Conservation (phyloP, 2,329 filamentous ascomycete genomes). For the Neospermospora avenae region DNA sequence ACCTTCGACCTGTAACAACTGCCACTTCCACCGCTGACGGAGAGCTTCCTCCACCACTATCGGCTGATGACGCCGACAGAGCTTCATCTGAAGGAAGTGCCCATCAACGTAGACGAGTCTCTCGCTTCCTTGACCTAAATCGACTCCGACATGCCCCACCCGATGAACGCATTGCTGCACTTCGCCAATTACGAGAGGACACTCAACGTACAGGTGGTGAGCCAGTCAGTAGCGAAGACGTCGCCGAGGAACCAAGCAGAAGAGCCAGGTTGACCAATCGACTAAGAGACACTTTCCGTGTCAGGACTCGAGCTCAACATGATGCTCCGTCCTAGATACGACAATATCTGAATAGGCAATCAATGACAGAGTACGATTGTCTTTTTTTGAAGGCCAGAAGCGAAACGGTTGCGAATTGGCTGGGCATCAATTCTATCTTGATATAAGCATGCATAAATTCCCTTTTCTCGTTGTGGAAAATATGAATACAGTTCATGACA, state of each 20-base stretch:
- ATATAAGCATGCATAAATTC: neutral
- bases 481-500: neutral
- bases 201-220: conserved; percentile 20
- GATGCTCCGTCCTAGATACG: neutral
- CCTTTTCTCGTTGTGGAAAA: neutral
- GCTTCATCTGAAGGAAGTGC: conserved; percentile 35
- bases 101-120: conserved; percentile 44
- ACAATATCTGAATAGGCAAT: neutral
- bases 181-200: conserved; percentile 48
- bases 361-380: too few relatives aligned
- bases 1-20: conserved; percentile 35
- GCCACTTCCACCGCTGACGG: conserved; percentile 35
- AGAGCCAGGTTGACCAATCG: conserved; percentile 30
- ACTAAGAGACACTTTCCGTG: conserved; percentile 31
- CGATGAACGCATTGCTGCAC: conserved; percentile 59
- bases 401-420: neutral
- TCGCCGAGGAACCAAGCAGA: conserved; percentile 26
- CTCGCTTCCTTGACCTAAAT: conserved; percentile 54
- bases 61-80: conserved; percentile 17
- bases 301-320: conserved; percentile 29
- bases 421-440: neutral
- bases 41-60: conserved; percentile 31
- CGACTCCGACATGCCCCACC: conserved; percentile 55
- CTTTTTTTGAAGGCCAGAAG: too few relatives aligned
- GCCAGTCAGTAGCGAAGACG: conserved; percentile 9